Base-by-base conservation (phyloP, 352 stramenopile genomes). In the Phytophthora fragariae region DNA sequence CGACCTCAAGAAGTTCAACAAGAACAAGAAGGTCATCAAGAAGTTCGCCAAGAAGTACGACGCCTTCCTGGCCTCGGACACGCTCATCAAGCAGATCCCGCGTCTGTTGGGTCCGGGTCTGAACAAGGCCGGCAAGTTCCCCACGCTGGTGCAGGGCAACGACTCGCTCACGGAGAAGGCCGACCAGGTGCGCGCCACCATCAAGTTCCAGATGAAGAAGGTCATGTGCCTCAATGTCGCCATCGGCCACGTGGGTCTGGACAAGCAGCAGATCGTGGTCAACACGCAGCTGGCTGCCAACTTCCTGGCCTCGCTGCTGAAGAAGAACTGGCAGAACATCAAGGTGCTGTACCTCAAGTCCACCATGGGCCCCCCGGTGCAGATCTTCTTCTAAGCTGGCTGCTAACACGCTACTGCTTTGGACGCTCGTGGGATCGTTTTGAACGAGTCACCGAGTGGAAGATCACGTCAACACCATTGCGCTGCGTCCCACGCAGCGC, bases 151-250 rank as follows among this genome's bases (percentile, higher is more conserved):
- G 65, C 85, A 92, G 54, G 86, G 84, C 73, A 97, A 84, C 75
- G 98, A 99, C 70, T 96, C 98, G 67, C 95, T 99, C 70, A 94
- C 97, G 68, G 97, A 98, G 67, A 99, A 99, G 95, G 97, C 98
- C 63, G 97, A 99, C 73, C 93, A 97, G 76, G 88, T 99, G 66
- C 98, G 98, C 68, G 94, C 96, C 65, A 99, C 98, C 69, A 99
- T 99, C 93, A 99, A 99, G 94, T 99, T 99, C 92, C 98, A 99
- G 93, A 99, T 99, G 98, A 99, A 99, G 97, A 99, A 99, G 92
- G 98, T 99, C 70, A 99, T 99, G 95, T 99, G 98, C 90, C 83
- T 99, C 14, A 99, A 99, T 85, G 96, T 99, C 53, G 97, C 98
- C 73, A 98, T 99, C 62, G 98, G 95, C 81, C 98, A 99, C 89